phyloP scores from a whole-genome alignment of 208 protist species.

The Leishmania braziliensis region DNA sequence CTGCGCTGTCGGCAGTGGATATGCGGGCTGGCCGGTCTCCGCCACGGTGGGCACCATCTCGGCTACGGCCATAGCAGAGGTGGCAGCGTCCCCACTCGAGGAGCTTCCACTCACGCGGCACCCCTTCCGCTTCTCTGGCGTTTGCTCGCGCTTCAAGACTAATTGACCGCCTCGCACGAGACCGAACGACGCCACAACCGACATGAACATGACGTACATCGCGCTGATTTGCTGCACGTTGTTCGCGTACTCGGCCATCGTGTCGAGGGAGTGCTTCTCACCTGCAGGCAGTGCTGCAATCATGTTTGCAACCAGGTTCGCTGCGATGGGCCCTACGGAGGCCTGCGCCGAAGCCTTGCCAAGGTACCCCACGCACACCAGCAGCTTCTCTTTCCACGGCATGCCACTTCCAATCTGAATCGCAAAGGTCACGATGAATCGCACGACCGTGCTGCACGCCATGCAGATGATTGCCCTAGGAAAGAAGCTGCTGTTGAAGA shows the following conservation, averaged over 20 bases:
- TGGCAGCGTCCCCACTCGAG: neutral
- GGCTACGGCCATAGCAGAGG: neutral
- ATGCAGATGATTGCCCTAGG: conserved; percentile 70
- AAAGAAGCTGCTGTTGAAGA: conserved; percentile 75
- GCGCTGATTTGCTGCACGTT: conserved; percentile 74
- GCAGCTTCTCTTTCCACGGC: conserved; percentile 54
- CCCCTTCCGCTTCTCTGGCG: conserved; percentile 1
- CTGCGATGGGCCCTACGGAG: conserved; percentile 69
- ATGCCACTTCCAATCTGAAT: conserved; percentile 58
- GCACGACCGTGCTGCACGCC: conserved; percentile 55
- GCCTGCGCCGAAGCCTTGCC: conserved; percentile 81
- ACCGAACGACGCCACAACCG: conserved; percentile 61
- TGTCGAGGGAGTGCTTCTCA: conserved; percentile 17
- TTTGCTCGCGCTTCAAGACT: conserved; percentile 39
- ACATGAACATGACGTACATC: conserved; percentile 85
- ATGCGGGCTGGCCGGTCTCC: neutral
- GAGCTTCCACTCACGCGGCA: neutral
- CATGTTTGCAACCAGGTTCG: conserved; percentile 48
- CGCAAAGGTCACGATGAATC: conserved; percentile 53
- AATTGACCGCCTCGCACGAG: conserved; percentile 58
- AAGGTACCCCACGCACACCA: conserved; percentile 73
- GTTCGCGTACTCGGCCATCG: conserved; percentile 56
- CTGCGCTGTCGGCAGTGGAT: neutral
- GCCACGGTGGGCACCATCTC: neutral
- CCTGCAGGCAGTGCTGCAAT: conserved; percentile 39